Percentiles rank a stretch among this genome's conserved stretches.
Conservation (phyloP, 2,329 filamentous ascomycete genomes). For the Penicillium verrucosum region DNA sequence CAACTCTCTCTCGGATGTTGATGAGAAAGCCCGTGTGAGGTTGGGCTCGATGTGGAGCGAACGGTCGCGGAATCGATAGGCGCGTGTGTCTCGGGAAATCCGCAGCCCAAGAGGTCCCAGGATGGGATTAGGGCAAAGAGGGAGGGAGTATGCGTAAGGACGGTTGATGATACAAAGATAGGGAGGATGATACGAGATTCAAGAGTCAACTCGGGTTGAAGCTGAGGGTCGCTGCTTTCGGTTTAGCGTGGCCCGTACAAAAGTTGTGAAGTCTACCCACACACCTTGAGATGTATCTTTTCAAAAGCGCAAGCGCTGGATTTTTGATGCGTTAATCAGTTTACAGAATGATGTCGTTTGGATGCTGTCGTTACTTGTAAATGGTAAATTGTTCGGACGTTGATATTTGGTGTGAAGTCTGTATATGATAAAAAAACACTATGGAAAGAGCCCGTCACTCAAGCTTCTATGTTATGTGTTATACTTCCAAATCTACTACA, state of each 20-base stretch:
- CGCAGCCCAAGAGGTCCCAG: constrained; percentile 28
- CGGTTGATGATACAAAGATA: constrained; percentile 33
- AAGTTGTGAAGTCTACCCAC: constrained; percentile 26
- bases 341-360: neutral
- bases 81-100: constrained; percentile 17
- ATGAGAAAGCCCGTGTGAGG: constrained; percentile 20
- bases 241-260: constrained; percentile 36
- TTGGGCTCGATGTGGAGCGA: constrained; percentile 12
- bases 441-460: neutral
- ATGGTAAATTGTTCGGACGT: neutral
- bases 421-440: neutral
- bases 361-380: neutral
- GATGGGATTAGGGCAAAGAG: constrained; percentile 22
- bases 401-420: neutral
- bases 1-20: constrained; percentile 23
- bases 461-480: neutral
- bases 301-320: neutral
- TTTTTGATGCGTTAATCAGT: neutral
- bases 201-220: constrained; percentile 37
- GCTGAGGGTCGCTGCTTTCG: constrained; percentile 42
- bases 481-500: constrained; percentile 10
- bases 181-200: constrained; percentile 29
- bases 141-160: constrained; percentile 20
- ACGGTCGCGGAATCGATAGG: constrained; percentile 24
- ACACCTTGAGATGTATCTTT: constrained; percentile 11